A percentile compares a stretch with the other conserved stretches of the same genome.
phyloP scores from a whole-genome alignment of 2,329 filamentous ascomycete species.

The Harringtonia lauricola region DNA sequence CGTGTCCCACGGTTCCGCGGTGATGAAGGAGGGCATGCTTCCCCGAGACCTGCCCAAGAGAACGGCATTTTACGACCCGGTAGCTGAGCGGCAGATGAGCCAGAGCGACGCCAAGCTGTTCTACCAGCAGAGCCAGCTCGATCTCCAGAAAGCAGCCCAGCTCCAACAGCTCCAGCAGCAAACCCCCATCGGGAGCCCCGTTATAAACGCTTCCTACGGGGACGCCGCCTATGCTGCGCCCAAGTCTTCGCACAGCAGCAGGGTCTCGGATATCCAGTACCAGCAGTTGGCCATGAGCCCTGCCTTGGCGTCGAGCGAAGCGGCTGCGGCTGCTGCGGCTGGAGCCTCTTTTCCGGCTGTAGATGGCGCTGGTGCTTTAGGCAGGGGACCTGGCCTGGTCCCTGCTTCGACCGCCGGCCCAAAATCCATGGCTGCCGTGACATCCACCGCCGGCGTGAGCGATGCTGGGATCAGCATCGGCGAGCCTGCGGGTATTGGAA shows the following conservation, averaged over 20 bases:
- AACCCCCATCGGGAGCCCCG: conserved; percentile 36
- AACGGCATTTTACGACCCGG: conserved; percentile 87
- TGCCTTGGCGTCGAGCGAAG: background rate
- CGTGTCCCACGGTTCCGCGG: conserved; percentile 9
- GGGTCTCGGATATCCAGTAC: background rate
- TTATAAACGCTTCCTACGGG: conserved; percentile 10
- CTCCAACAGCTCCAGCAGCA: conserved; percentile 24
- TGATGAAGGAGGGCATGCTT: conserved; percentile 44
- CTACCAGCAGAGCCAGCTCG: conserved; percentile 78
- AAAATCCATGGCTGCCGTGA: conserved; percentile 1
- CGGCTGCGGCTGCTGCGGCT: background rate
- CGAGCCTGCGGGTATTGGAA: conserved; percentile 49
- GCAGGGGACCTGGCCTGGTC: too few species aligned
- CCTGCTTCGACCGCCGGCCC: background rate
- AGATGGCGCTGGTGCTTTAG: background rate
- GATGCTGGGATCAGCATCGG: conserved; percentile 22
- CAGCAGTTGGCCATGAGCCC: background rate
- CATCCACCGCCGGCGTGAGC: conserved; percentile 11
- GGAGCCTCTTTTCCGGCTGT: background rate
- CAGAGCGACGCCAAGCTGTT: conserved; percentile 92
- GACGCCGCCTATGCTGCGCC: conserved; percentile 4
- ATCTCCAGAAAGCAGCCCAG: conserved; percentile 28
- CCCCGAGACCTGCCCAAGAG: conserved; percentile 51
- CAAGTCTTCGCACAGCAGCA: conserved; percentile 7
- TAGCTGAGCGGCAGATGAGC: conserved; percentile 87